phyloP scores from a whole-genome alignment of 176 grass and related monocot species.

The Poa annua region DNA sequence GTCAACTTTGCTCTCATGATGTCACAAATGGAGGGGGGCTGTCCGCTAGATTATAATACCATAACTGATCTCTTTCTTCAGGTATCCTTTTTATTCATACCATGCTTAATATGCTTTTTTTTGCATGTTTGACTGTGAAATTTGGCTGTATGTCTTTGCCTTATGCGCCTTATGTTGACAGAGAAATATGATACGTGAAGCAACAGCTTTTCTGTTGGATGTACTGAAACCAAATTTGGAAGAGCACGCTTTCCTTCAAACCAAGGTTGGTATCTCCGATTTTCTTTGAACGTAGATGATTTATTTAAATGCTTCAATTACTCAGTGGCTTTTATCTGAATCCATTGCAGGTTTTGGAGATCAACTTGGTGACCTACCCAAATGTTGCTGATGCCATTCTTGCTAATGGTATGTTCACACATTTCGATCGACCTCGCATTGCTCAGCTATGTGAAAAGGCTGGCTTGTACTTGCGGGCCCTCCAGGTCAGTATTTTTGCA shows the following conservation, averaged over 20 bases:
- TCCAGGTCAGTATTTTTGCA: constrained; percentile 61
- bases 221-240: constrained; percentile 94
- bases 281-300: neutral
- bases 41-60: constrained; percentile 90
- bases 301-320: neutral
- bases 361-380: constrained; percentile 93
- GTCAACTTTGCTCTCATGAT: constrained; percentile 98
- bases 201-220: constrained; percentile 93
- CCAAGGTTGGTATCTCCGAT: constrained; percentile 60
- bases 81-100: constrained; percentile 48
- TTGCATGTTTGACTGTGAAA: neutral
- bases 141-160: constrained; percentile 22
- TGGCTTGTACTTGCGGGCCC: constrained; percentile 86
- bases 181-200: constrained; percentile 93
- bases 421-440: constrained; percentile 94
- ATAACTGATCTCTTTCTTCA: constrained; percentile 98
- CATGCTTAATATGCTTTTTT: constrained; percentile 32
- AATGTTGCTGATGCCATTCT: constrained; percentile 99
- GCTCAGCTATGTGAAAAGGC: constrained; percentile 97
- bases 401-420: constrained; percentile 98
- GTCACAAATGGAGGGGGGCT: constrained; percentile 99
- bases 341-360: constrained; percentile 85
- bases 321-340: constrained; percentile 33
- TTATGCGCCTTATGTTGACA: constrained; percentile 35
- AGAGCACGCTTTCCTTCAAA: constrained; percentile 95